Conservation (phyloP, 371 early-diverging fungal species). For the Saksenaea vasiformis region DNA sequence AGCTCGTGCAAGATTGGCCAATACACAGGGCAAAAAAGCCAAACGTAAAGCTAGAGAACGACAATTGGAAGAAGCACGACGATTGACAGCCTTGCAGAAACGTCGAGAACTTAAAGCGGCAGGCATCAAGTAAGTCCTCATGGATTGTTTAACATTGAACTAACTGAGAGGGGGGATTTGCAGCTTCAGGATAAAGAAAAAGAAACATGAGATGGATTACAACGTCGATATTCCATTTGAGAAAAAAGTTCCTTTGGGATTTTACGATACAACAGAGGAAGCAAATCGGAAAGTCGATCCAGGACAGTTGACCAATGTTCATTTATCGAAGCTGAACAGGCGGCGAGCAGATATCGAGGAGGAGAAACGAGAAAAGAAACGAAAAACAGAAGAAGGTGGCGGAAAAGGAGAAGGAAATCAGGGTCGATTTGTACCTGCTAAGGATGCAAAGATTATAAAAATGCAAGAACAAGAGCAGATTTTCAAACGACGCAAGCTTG, state of each 20-base stretch:
- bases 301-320: slow-evolving; percentile 61
- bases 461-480: slow-evolving; percentile 73
- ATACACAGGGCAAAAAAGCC: slow-evolving; percentile 98
- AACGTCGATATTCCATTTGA: slow-evolving; percentile 97
- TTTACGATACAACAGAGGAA: slow-evolving; percentile 92
- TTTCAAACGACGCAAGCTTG: slow-evolving; percentile 75
- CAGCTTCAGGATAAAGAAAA: slow-evolving; percentile 58
- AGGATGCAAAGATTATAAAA: slow-evolving; percentile 59
- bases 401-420: slow-evolving; percentile 49
- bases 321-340: slow-evolving; percentile 80
- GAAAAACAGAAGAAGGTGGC: slow-evolving; percentile 57
- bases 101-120: slow-evolving; percentile 95
- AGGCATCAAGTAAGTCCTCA: slow-evolving; percentile 80
- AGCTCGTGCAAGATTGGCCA: slow-evolving; percentile 96
- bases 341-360: slow-evolving; percentile 68
- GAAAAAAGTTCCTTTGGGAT: slow-evolving; percentile 84
- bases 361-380: slow-evolving; percentile 79
- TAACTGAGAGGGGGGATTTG: neutral
- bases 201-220: slow-evolving; percentile 87
- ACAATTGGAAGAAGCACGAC: slow-evolving; percentile 93
- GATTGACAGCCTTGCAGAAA: slow-evolving; percentile 90
- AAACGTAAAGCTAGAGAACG: slow-evolving; percentile 98
- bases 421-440: slow-evolving; percentile 56
- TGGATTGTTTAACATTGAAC: neutral
- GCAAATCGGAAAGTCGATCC: slow-evolving; percentile 59